Percentiles rank a stretch among this genome's conserved stretches.
Conservation (phyloP, 768 basidiomycete genomes). For the Tulasnella sp. region DNA sequence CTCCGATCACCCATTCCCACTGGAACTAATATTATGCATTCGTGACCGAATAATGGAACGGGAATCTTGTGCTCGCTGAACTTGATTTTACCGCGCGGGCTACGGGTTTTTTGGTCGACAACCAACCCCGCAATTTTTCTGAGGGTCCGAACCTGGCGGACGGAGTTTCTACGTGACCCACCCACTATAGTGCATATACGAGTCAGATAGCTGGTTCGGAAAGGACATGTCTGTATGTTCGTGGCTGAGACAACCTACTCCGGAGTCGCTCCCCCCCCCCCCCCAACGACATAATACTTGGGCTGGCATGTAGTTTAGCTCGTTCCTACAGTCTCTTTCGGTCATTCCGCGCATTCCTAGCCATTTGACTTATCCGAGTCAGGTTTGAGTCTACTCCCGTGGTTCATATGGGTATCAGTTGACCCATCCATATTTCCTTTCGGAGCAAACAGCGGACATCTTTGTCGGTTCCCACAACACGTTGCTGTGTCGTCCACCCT, state of each 20-base stretch:
- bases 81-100: neutral
- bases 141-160: no score
- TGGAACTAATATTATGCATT: neutral
- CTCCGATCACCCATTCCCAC: neutral
- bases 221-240: no score
- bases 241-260: no score
- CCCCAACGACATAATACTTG: no score
- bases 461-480: neutral
- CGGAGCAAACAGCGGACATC: neutral
- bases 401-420: neutral
- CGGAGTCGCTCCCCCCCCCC: no score
- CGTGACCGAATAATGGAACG: neutral
- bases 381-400: no score
- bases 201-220: no score
- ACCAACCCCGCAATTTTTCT: neutral
- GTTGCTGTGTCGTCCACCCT: neutral
- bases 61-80: neutral
- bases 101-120: neutral
- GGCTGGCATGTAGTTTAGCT: no score
- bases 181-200: neutral
- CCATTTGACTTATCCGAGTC: neutral
- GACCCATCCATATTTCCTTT: neutral
- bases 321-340: neutral
- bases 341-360: neutral
- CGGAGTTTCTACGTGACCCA: neutral